Base-by-base conservation (phyloP, 192 early-diverging fungal species). In the Podila minutissima region DNA sequence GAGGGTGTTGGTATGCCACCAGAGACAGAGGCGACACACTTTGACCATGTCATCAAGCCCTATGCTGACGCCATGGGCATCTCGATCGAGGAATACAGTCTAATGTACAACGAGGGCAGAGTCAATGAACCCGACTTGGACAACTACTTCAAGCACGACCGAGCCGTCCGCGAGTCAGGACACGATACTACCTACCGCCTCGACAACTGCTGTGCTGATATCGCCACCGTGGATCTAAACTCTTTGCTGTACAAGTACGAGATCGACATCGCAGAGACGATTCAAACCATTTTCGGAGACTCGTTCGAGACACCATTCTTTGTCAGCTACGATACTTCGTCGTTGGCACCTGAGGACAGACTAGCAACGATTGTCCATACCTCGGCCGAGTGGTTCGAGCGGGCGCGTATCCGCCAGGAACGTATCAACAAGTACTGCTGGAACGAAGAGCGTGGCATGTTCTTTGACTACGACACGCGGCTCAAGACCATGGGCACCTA, bases 161-260 rank as follows among this genome's bases (percentile, higher is more conserved):
- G 98, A 7, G 98, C 98, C 0, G 96, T 97, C 4, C 93, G 97
- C 63, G 97, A 98, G 85, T 97, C 95, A 35, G 97, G 97, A 19
- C 97, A 99, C 84, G 97, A 99, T 83, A 98, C 97, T 0, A 94
- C 96, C 13, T 98, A 99, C 82, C 87, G 97, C 5, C 92, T 96
- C 33, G 98, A 99, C 75, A 90, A 91, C 35, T 87, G 91, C 46
- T 97, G 96, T 75, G 98, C 97, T 0, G 87, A 94, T 71, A 83
- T 99, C 74, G 95, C 94, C 20, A 98, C 97, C 0, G 89, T 98
- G 64, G 98, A 99, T 82, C 86, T 99, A 61, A 98, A 97, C 82
- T 83, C 91, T 62, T 86, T 99, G 19, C 82, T 99, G 79, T 98
- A 94, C 93, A 97, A 97, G 79, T 99, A 99, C 83, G 97, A 98